These are phyloP conservation scores for Collybia sordida DNA, from an alignment of 768 basidiomycete genomes.

Conservation along the genomic window DNA sequence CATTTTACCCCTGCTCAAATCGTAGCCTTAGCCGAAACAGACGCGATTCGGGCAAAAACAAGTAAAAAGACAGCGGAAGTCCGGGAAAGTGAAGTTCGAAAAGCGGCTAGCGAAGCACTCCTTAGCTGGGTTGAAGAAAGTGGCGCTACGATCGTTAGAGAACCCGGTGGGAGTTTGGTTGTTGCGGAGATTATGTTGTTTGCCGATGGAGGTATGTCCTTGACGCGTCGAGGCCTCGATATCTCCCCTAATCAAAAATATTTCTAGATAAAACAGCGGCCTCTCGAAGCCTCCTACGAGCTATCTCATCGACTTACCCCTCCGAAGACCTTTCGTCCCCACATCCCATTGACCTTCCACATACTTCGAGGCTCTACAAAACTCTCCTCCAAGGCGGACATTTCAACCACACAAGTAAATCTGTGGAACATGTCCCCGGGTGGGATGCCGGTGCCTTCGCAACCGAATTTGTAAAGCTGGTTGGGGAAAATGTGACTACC, in stretches of 20 bases:
- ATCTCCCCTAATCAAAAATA: not conserved
- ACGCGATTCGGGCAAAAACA: slow-evolving; percentile 62
- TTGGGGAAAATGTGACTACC: slow-evolving; percentile 50
- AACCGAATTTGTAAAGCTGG: slow-evolving; percentile 47
- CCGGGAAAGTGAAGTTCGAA: slow-evolving; percentile 69
- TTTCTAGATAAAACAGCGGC: slow-evolving; percentile 68
- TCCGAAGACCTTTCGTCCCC: slow-evolving; percentile 44
- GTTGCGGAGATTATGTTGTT: slow-evolving; percentile 82
- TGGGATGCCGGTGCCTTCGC: slow-evolving; percentile 69
- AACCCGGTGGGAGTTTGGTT: slow-evolving; percentile 79
- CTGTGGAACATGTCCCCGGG: slow-evolving; percentile 47
- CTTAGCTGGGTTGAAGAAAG: slow-evolving; percentile 67
- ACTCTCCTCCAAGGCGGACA: slow-evolving; percentile 90
- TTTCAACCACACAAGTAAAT: slow-evolving; percentile 61
- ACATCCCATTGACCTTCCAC: slow-evolving; percentile 80
- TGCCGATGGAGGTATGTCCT: slow-evolving; percentile 73
- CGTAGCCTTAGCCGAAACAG: slow-evolving; percentile 69
- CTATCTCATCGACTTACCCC: slow-evolving; percentile 57
- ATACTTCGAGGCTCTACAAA: slow-evolving; percentile 84
- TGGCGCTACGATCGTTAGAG: slow-evolving; percentile 61
- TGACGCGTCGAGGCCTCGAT: not conserved
- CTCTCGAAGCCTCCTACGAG: slow-evolving; percentile 56
- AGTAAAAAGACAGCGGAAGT: slow-evolving; percentile 77
- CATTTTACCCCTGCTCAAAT: slow-evolving; percentile 89
- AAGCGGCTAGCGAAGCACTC: slow-evolving; percentile 71